Evolutionary conservation across 352 stramenopile species (phyloP).

Genomic region (Phytophthora capsici): DNA sequence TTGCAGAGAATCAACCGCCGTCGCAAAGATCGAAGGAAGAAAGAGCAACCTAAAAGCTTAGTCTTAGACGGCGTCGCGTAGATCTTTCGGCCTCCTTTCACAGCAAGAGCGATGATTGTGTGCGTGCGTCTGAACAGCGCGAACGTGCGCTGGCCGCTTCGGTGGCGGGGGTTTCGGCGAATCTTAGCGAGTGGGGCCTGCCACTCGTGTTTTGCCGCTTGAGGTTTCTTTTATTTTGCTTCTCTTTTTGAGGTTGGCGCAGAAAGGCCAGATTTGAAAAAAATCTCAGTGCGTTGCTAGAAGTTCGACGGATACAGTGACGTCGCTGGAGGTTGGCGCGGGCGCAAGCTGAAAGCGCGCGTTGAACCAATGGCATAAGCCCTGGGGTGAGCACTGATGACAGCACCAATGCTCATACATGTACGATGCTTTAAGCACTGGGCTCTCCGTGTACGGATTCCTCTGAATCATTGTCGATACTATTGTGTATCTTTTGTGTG

Average conservation of each 20-base stretch:
- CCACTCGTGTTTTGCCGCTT: conserved; percentile 13
- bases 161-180: conserved; percentile 29
- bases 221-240: conserved; percentile 19
- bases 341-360: not conserved
- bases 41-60: conserved; percentile 1
- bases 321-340: not conserved
- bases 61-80: conserved; percentile 17
- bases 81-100: conserved; percentile 12
- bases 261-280: not conserved
- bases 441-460: not conserved
- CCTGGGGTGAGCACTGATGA: not conserved
- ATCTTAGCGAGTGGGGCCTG: conserved; percentile 37
- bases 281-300: conserved; percentile 7
- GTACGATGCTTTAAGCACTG: not conserved
- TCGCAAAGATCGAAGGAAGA: conserved; percentile 31
- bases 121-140: conserved; percentile 27
- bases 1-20: conserved; percentile 3
- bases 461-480: conserved; percentile 18
- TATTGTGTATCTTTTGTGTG: conserved; percentile 6
- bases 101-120: not conserved
- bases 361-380: not conserved
- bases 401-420: not conserved
- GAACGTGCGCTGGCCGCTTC: conserved; percentile 12
- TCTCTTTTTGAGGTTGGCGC: conserved; percentile 12
- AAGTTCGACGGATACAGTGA: not conserved